Base-by-base conservation (phyloP, 1,139 yeast species). In the Geotrichum armillariae region DNA sequence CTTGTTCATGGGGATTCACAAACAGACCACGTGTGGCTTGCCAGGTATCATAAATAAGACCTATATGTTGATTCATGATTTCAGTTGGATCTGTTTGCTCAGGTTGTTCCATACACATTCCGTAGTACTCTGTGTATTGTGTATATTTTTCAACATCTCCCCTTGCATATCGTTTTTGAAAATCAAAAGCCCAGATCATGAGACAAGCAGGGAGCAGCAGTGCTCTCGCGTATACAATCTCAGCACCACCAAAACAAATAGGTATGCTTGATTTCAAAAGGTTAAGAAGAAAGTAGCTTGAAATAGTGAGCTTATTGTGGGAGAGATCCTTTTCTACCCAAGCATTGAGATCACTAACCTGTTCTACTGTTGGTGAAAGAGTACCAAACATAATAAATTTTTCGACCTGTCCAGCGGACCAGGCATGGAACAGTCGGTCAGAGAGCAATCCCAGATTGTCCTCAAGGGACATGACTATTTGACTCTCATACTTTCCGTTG, bases 351-450 rank as follows among this genome's bases (percentile, higher is more conserved):
- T 11, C 22, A 7, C 25, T 17, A 8, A 43, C 14, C 8, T 17
- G 35, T 3, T 22, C 9, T 7, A 11, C 23, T 11, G 29, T 12
- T 8, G 51, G 51, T 2, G 23, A 17, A 14, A 33, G 23, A n/a
- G 51, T 48, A 4, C 47, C 47, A 48, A 43, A 48, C 44, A 47
- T 41, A 17, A 47, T 20, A 25, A 20, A 47, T 20, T 32, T 35
- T 25, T 47, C 50, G 4, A 39, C 25, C 40, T 38, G 39, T 7
- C 18, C 23, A 9, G 32, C 16, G 12, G 39, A 31, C 38, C 40
- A 32, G 17, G 20, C 21, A 14, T 21, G 1, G 4, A 27, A 33
- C 12, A 31, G 32, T 33, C 12, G 20, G 16, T 17, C 23, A 14
- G 21, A 17, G 17, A 46, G 42, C 11, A 12, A n/a, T 6, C 23